These are phyloP conservation scores for Neopestalotiopsis clavispora DNA, from an alignment of 2,329 filamentous ascomycete genomes.

Conservation along the genomic window DNA sequence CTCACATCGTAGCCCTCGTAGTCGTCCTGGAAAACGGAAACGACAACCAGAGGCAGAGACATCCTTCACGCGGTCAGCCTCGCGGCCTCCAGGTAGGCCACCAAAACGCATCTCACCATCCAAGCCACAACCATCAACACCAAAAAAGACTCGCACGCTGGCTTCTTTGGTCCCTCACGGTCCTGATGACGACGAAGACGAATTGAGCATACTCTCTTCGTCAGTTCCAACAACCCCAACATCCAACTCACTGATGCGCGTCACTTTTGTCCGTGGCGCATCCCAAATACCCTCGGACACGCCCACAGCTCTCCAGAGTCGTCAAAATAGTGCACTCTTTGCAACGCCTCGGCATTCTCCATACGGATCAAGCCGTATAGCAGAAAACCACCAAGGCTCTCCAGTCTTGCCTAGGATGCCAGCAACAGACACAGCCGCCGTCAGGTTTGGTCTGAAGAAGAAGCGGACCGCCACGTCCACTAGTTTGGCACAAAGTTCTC, in stretches of 20 bases:
- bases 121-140: conserved; percentile 2
- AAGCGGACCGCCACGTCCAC: background rate
- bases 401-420: background rate
- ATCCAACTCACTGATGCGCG: conserved; percentile 4
- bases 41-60: background rate
- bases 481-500: conserved; percentile 31
- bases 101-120: background rate
- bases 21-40: background rate
- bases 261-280: background rate
- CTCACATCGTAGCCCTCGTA: background rate
- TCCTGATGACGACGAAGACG: conserved; percentile 20
- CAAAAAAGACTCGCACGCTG: conserved; percentile 11
- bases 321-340: background rate
- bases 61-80: background rate
- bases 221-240: background rate
- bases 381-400: background rate
- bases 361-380: background rate
- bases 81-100: background rate
- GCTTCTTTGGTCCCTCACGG: conserved; percentile 17
- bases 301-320: background rate
- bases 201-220: conserved; percentile 12
- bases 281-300: background rate
- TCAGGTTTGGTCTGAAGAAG: background rate
- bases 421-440: background rate
- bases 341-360: background rate